These are phyloP conservation scores for Pestalotiopsis sp. DNA, from an alignment of 2,329 filamentous ascomycete genomes.

Conservation along the genomic window DNA sequence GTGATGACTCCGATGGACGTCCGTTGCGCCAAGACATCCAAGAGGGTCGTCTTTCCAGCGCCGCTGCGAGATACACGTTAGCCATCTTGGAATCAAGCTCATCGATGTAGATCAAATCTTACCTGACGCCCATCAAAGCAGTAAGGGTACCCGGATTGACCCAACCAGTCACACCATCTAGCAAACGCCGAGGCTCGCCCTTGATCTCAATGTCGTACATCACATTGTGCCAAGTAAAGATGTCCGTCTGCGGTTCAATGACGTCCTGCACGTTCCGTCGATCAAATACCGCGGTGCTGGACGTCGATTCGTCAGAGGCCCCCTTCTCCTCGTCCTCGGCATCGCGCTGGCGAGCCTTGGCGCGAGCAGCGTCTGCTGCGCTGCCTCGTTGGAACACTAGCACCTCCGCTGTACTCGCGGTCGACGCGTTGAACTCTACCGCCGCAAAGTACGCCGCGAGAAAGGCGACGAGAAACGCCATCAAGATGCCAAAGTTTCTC, in stretches of 20 bases:
- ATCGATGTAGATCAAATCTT: background rate
- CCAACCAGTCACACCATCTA: slow-evolving; percentile 84
- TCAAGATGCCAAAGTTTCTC: slow-evolving; percentile 63
- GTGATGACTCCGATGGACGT: slow-evolving; percentile 72
- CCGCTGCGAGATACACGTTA: slow-evolving; percentile 44
- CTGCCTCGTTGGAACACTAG: slow-evolving; percentile 66
- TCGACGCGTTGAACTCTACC: slow-evolving; percentile 66
- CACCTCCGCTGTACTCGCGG: slow-evolving; percentile 66
- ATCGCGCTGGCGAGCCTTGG: slow-evolving; percentile 11
- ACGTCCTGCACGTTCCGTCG: background rate
- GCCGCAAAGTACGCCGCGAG: slow-evolving; percentile 64
- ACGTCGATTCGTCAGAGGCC: slow-evolving; percentile 30
- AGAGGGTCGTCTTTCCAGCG: slow-evolving; percentile 73
- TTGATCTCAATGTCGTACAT: slow-evolving; percentile 76
- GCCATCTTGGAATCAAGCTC: background rate
- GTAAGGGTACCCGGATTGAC: slow-evolving; percentile 88
- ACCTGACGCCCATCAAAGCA: slow-evolving; percentile 69
- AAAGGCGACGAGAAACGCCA: slow-evolving; percentile 59
- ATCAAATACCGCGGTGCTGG: background rate
- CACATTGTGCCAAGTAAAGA: slow-evolving; percentile 81
- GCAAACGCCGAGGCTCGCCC: slow-evolving; percentile 65
- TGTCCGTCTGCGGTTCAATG: slow-evolving; percentile 28
- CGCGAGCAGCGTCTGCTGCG: slow-evolving; percentile 45
- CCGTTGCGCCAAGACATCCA: slow-evolving; percentile 71
- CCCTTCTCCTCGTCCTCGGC: background rate